Percentiles rank a stretch among this genome's conserved stretches.
Conservation (phyloP, 169 alveolate species). For the Plasmodium relictum region DNA sequence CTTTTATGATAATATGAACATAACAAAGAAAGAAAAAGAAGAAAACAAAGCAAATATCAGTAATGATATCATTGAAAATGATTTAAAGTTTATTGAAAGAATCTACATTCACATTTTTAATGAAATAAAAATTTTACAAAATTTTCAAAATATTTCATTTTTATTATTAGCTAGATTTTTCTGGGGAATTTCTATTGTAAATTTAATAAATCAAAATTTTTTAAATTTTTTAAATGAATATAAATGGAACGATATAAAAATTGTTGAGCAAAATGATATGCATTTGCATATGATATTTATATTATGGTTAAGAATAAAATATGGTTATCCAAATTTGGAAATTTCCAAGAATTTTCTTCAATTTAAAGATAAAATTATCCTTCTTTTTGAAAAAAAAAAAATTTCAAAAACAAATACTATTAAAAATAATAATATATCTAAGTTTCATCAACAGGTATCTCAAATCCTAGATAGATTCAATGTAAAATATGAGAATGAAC, state of each 20-base stretch:
- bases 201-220: slow-evolving; percentile 32
- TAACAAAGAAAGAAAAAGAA: background rate
- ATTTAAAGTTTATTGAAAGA: slow-evolving; percentile 28
- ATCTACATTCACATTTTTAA: slow-evolving; percentile 42
- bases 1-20: background rate
- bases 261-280: slow-evolving; percentile 52
- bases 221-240: slow-evolving; percentile 48
- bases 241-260: slow-evolving; percentile 59
- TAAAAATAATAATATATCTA: slow-evolving; percentile 19
- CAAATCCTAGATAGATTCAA: slow-evolving; percentile 31
- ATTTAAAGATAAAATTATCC: slow-evolving; percentile 30
- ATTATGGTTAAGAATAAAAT: slow-evolving; percentile 75
- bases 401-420: background rate
- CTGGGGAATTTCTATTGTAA: slow-evolving; percentile 68
- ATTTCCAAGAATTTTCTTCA: slow-evolving; percentile 21
- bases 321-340: slow-evolving; percentile 11
- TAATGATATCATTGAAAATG: slow-evolving; percentile 1
- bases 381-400: slow-evolving; percentile 13
- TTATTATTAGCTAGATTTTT: slow-evolving; percentile 65
- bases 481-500: slow-evolving; percentile 57
- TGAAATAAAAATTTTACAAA: slow-evolving; percentile 52
- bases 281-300: slow-evolving; percentile 75
- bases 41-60: background rate
- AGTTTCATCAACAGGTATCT: slow-evolving; percentile 30
- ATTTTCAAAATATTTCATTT: slow-evolving; percentile 37